Conservation (phyloP, 345 rosid species). For the Gossypium raimondii region DNA sequence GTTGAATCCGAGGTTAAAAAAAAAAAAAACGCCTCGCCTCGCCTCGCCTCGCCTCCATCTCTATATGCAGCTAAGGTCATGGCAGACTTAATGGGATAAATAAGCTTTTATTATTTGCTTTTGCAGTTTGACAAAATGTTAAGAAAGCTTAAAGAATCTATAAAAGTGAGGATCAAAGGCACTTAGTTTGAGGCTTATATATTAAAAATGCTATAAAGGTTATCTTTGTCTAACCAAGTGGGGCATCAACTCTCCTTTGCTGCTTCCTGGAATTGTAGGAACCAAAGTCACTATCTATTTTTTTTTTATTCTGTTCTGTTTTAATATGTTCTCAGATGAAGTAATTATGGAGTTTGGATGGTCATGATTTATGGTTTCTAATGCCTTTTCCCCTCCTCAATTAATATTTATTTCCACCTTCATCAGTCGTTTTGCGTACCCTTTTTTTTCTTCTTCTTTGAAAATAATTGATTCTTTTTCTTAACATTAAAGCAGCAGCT, state of each 20-base stretch:
- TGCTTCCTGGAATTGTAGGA: not conserved
- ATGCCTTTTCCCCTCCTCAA: too few relatives aligned
- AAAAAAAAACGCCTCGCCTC: too few relatives aligned
- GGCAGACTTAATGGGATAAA: not conserved
- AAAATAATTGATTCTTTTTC: slow-evolving; percentile 8
- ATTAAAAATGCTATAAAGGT: not conserved
- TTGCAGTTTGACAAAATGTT: not conserved
- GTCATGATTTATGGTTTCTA: too few relatives aligned
- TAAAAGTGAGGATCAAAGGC: not conserved
- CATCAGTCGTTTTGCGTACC: not conserved
- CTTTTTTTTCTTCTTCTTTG: not conserved
- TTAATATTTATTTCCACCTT: not conserved
- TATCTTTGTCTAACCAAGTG: not conserved
- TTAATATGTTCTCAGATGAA: too few relatives aligned
- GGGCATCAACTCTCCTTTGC: not conserved
- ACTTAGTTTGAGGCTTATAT: not conserved
- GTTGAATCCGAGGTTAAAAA: too few relatives aligned
- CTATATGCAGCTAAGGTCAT: not conserved
- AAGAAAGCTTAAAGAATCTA: slow-evolving; percentile 1
- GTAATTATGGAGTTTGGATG: too few relatives aligned
- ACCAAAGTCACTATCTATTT: too few relatives aligned
- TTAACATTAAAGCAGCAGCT: not conserved
- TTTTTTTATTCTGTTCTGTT: not conserved
- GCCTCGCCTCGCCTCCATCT: too few relatives aligned
- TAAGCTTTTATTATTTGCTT: not conserved